phyloP scores from a whole-genome alignment of 2,329 filamentous ascomycete species.

The Trichoderma sp. region DNA sequence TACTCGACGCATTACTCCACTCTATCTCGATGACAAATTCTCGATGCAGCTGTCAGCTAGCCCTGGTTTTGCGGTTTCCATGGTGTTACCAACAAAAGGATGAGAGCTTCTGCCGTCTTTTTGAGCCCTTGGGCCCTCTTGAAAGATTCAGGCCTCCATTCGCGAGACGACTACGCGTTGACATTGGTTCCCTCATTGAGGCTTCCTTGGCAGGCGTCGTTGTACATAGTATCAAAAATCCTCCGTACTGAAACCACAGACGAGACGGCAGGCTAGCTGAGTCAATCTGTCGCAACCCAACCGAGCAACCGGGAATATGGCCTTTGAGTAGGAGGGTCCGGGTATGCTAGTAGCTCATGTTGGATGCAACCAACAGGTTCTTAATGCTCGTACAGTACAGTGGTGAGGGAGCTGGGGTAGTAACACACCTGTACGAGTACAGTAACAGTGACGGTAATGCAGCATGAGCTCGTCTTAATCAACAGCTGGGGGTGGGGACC shows the following conservation, averaged over 20 bases:
- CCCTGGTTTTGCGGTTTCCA: not conserved
- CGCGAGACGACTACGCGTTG: not conserved
- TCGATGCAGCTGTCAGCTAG: not conserved
- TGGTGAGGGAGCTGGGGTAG: not conserved
- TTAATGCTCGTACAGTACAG: not conserved
- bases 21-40: slow-evolving; percentile 4
- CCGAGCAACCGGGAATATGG: slow-evolving; percentile 5
- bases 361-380: not conserved
- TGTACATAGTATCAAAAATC: slow-evolving; percentile 1
- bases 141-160: not conserved
- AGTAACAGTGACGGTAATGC: slow-evolving; percentile 2
- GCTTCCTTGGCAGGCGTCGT: not conserved
- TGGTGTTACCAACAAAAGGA: not conserved
- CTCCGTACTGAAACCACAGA: slow-evolving; percentile 14
- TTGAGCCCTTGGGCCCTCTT: not conserved
- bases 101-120: not conserved
- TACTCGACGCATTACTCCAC: not conserved
- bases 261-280: slow-evolving; percentile 5
- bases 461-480: not conserved
- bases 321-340: not conserved
- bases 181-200: not conserved
- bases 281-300: slow-evolving; percentile 21
- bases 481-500: slow-evolving; percentile 9
- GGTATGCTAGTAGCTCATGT: not conserved
- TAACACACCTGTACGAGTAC: not conserved